These are phyloP conservation scores for Yamadazyma takamatsuzukensis DNA, from an alignment of 805 yeast genomes.

Conservation along the genomic window DNA sequence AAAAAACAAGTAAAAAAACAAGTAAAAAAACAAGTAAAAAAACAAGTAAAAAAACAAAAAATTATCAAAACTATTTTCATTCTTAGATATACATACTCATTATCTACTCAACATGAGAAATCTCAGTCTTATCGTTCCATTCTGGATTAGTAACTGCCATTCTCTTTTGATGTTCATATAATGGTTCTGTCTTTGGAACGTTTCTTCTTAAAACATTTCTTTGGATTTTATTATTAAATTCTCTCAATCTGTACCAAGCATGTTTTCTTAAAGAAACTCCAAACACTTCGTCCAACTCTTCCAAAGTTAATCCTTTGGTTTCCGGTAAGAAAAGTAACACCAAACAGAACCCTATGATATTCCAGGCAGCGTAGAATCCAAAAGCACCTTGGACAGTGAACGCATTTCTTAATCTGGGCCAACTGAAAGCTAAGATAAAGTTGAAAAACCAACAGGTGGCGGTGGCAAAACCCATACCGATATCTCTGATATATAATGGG, in stretches of 20 bases:
- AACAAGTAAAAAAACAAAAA: background rate
- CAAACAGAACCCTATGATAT: conserved; percentile 62
- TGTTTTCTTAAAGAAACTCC: conserved; percentile 53
- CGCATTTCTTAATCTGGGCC: conserved; percentile 68
- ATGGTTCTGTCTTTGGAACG: conserved; percentile 49
- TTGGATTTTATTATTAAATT: conserved; percentile 42
- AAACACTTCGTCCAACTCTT: conserved; percentile 73
- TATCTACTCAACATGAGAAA: conserved; percentile 46
- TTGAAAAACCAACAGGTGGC: conserved; percentile 75
- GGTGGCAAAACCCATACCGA: conserved; percentile 78
- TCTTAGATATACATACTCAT: background rate
- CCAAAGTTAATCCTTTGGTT: conserved; percentile 63
- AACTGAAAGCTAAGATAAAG: conserved; percentile 65
- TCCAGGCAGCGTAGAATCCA: conserved; percentile 88
- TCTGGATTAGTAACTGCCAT: conserved; percentile 57
- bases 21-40: too few species aligned
- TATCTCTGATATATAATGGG: conserved; percentile 73
- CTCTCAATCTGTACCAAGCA: conserved; percentile 39
- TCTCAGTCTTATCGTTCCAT: conserved; percentile 62
- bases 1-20: too few species aligned
- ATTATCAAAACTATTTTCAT: background rate
- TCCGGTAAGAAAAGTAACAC: conserved; percentile 73
- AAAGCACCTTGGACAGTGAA: conserved; percentile 83
- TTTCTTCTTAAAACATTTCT: conserved; percentile 42
- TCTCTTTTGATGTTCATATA: conserved; percentile 47